These are phyloP conservation scores for Macrocystidia cucumis DNA, from an alignment of 1,284 basidiomycete species.

Conservation along the genomic window DNA sequence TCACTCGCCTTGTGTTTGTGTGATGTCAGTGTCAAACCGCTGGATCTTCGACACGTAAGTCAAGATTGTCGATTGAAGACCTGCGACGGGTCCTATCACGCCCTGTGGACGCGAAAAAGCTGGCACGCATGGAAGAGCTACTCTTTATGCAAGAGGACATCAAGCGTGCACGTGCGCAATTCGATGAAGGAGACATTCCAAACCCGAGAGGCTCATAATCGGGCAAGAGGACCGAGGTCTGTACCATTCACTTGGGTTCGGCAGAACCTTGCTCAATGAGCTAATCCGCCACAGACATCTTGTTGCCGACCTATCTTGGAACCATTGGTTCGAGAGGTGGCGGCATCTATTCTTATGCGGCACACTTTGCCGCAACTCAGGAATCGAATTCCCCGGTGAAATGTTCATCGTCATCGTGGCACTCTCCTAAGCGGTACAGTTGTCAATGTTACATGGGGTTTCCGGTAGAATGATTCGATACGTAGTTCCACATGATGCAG, in stretches of 20 bases:
- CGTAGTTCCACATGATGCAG: too few relatives aligned
- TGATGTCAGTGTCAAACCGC: conserved; percentile 60
- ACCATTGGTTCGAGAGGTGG: too few relatives aligned
- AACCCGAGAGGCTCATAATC: conserved; percentile 38
- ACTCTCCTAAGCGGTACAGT: too few relatives aligned
- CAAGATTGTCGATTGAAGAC: conserved; percentile 75
- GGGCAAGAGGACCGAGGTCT: conserved; percentile 2
- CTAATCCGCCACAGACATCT: too few relatives aligned
- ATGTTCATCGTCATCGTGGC: too few relatives aligned
- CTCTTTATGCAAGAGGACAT: conserved; percentile 90
- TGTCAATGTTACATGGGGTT: too few relatives aligned
- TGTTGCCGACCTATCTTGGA: too few relatives aligned
- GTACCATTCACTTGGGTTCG: neutral
- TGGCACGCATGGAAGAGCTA: conserved; percentile 84
- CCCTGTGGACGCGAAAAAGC: conserved; percentile 78
- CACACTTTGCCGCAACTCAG: too few relatives aligned
- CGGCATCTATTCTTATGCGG: too few relatives aligned
- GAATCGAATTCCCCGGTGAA: too few relatives aligned
- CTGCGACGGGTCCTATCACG: conserved; percentile 67
- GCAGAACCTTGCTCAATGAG: too few relatives aligned
- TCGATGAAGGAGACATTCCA: conserved; percentile 59
- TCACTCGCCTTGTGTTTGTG: conserved; percentile 3
- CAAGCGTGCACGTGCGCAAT: conserved; percentile 78
- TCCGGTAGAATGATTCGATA: too few relatives aligned
- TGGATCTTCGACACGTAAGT: conserved; percentile 57